Base-by-base conservation (phyloP, 441 rosid genomes). In the Brassica hybrid region DNA sequence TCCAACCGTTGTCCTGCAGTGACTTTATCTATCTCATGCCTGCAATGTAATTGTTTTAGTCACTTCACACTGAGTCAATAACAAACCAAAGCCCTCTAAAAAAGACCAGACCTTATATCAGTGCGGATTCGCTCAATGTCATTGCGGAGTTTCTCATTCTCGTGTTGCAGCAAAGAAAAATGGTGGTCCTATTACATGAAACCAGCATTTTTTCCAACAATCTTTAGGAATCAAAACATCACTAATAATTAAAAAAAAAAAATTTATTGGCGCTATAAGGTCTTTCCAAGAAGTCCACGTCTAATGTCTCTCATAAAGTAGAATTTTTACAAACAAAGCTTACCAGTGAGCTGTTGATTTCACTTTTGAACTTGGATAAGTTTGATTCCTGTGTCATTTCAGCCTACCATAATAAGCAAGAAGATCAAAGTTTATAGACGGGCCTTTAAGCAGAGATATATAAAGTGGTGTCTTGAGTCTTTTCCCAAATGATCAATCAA, bases 1-100 rank as follows among this genome's bases (percentile, higher is more conserved):
- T 88, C 91, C 84, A 90, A 69, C 17, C 85, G 82, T 75, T 88
- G 94, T 52, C 86, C 94, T 0, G 94, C 90, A 7, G 85, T 83
- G 76, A 87, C 89, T 76, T 88, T 88, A 74, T 90, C 92, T 4
- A 88, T 83, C 83, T 88, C 90, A 65, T 87, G 79, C 69, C 94
- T 90, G 71, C 56, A 76, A 50, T 36, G 75, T 38, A 70, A 4
- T 41, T 67, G 36, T 5, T 1, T 34, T 1, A 25, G 60, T 75
- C 69, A 75, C 38, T 32, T 58, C 34, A 71, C 32, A 71, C 25
- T 38, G 56, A 60, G 32, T 65, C 52, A 65, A 67, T 13, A 21
- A 50, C 62, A 69, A 72, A 27, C 14, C 14, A 61, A 34, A 38
- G 58, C 63, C 12, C 43, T 38, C 10, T 38, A 38, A 38, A 38